Evolutionary conservation across 129 eudicot species (phyloP).

Genomic region (Pseudognaphalium luteoalbum): DNA sequence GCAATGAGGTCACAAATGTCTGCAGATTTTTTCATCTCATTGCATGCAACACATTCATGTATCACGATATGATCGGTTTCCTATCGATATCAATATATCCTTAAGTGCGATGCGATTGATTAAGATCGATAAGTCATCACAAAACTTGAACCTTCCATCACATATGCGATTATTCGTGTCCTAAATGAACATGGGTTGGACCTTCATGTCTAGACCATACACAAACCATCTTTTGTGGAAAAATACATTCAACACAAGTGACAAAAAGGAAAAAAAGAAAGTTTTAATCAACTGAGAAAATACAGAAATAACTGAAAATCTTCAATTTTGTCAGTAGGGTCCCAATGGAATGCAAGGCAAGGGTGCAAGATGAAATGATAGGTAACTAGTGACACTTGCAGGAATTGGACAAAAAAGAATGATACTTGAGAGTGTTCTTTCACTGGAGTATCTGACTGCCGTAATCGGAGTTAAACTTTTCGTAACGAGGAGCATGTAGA

Average conservation of each 20-base stretch:
- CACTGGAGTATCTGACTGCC: slow-evolving; percentile 91
- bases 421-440: slow-evolving; percentile 26
- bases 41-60: no score
- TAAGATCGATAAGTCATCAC: background rate
- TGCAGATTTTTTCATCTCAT: no score
- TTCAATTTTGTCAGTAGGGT: slow-evolving; percentile 17
- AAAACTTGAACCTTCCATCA: background rate
- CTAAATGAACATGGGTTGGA: no score
- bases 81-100: no score
- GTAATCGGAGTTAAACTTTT: slow-evolving; percentile 81
- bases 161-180: background rate
- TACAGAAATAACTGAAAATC: background rate
- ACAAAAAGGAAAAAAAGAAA: background rate
- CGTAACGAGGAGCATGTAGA: slow-evolving; percentile 89
- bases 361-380: background rate
- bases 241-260: background rate
- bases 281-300: background rate
- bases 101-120: no score
- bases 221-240: background rate
- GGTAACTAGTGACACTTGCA: slow-evolving; percentile 13
- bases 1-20: no score
- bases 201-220: background rate
- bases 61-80: no score
- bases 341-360: background rate
- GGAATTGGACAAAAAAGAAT: slow-evolving; percentile 1